Percentiles rank a stretch among this genome's conserved stretches.
These are phyloP conservation scores for Pterulicium gracile DNA, from an alignment of 1,284 basidiomycete genomes.

Conservation along the genomic window DNA sequence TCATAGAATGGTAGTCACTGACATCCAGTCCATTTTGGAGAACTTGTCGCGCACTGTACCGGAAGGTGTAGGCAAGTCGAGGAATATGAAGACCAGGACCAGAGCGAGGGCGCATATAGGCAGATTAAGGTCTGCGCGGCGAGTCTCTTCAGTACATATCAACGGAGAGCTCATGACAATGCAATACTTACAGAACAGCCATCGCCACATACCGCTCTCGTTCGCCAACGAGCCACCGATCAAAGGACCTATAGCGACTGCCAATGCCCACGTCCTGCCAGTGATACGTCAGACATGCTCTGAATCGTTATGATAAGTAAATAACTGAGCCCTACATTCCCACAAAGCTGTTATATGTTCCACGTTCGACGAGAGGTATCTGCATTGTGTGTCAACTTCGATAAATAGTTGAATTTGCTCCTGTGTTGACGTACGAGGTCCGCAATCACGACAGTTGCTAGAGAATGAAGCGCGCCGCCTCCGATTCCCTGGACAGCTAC, in stretches of 20 bases:
- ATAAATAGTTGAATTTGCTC: too few species aligned
- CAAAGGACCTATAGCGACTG: too few species aligned
- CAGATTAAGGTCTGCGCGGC: conserved; percentile 21
- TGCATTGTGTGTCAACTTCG: too few species aligned
- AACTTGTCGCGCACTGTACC: conserved; percentile 16
- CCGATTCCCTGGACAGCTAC: conserved; percentile 27
- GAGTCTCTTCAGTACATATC: too few species aligned
- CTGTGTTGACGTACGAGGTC: conserved; percentile 25
- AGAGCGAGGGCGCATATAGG: conserved; percentile 24
- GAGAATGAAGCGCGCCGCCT: conserved; percentile 22
- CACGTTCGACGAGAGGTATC: too few species aligned
- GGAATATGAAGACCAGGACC: conserved; percentile 19
- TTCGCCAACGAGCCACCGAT: too few species aligned
- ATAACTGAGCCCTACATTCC: too few species aligned
- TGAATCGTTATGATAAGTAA: too few species aligned
- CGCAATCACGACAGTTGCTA: conserved; percentile 22
- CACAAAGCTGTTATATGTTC: too few species aligned
- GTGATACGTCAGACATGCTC: too few species aligned
- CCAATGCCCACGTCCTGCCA: too few species aligned
- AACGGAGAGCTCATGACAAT: not conserved
- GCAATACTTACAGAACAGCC: conserved; percentile 19
- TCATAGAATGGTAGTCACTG: conserved; percentile 1
- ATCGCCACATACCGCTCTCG: too few species aligned
- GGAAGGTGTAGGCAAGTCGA: conserved; percentile 20
- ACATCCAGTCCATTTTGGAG: conserved; percentile 14